A percentile compares a stretch with the other conserved stretches of the same genome.
Evolutionary conservation across 352 stramenopile species (phyloP).

Genomic region (Phytophthora podocarpi): DNA sequence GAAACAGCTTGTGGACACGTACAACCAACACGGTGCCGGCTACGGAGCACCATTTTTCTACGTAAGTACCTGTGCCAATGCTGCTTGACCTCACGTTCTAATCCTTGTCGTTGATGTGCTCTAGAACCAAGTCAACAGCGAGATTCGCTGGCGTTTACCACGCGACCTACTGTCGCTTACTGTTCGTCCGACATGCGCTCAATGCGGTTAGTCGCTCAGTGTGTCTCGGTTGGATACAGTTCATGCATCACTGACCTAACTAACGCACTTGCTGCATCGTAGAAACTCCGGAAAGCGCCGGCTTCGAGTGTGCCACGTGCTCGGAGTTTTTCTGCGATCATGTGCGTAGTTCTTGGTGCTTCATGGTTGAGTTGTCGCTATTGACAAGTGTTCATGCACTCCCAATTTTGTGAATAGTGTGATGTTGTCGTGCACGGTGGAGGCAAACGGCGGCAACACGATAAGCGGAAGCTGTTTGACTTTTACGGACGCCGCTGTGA

Average conservation of each 20-base stretch:
- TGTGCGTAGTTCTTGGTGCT: constrained; percentile 29
- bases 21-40: constrained; percentile 75
- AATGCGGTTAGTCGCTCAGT: constrained; percentile 73
- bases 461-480: constrained; percentile 88
- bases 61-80: constrained; percentile 32
- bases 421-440: constrained; percentile 83
- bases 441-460: constrained; percentile 78
- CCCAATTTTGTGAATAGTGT: constrained; percentile 55
- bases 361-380: no score
- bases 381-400: no score
- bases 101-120: neutral
- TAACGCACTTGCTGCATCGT: neutral
- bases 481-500: constrained; percentile 92
- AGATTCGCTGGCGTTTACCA: constrained; percentile 92
- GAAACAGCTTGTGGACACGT: constrained; percentile 92
- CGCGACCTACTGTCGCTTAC: constrained; percentile 86
- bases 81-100: no score
- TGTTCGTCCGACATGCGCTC: constrained; percentile 75
- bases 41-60: constrained; percentile 93
- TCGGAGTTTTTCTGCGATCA: constrained; percentile 91
- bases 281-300: constrained; percentile 56
- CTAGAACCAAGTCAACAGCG: constrained; percentile 90
- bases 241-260: no score
- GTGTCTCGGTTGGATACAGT: no score
- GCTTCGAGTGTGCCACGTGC: constrained; percentile 90